Evolutionary conservation across 225 moss, liverwort and hornwort genomes (phyloP).

Genomic region (Physcomitrium patens): DNA sequence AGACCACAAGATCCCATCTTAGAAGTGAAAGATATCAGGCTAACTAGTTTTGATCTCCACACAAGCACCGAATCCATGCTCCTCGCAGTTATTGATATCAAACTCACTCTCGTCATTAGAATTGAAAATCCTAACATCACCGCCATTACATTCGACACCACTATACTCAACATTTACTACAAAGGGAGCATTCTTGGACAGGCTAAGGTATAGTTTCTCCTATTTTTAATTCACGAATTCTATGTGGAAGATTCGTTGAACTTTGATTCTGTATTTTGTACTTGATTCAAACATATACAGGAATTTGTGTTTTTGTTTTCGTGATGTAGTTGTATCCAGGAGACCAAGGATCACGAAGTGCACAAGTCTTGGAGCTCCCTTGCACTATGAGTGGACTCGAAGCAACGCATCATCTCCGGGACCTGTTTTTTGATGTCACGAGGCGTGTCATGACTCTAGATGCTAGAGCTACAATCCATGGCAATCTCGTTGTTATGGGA

Average conservation of each 20-base stretch:
- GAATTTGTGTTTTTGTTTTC: neutral
- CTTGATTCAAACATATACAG: neutral
- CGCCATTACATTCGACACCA: conserved; percentile 36
- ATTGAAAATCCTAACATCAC: conserved; percentile 36
- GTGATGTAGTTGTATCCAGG: conserved; percentile 38
- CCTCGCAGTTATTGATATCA: conserved; percentile 39
- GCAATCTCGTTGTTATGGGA: conserved; percentile 36
- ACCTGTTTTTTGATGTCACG: conserved; percentile 32
- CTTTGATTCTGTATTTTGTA: neutral
- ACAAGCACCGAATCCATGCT: conserved; percentile 34
- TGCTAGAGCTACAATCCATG: conserved; percentile 32
- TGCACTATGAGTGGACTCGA: conserved; percentile 41
- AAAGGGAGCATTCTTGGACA: conserved; percentile 38
- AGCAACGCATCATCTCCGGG: conserved; percentile 43
- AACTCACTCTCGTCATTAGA: conserved; percentile 35
- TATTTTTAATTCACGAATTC: too few species aligned
- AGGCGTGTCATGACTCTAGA: conserved; percentile 41
- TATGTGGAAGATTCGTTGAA: too few species aligned
- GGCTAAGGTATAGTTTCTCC: conserved; percentile 21
- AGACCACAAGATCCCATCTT: conserved; percentile 43
- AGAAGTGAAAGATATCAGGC: conserved; percentile 34
- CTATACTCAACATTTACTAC: conserved; percentile 42
- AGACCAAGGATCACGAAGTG: conserved; percentile 35
- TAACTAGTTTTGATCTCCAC: conserved; percentile 38
- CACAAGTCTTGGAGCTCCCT: conserved; percentile 43